A percentile compares a stretch with the other conserved stretches of the same genome.
phyloP scores from a whole-genome alignment of 1,284 basidiomycete genomes.

The Irpex rosettiformis region DNA sequence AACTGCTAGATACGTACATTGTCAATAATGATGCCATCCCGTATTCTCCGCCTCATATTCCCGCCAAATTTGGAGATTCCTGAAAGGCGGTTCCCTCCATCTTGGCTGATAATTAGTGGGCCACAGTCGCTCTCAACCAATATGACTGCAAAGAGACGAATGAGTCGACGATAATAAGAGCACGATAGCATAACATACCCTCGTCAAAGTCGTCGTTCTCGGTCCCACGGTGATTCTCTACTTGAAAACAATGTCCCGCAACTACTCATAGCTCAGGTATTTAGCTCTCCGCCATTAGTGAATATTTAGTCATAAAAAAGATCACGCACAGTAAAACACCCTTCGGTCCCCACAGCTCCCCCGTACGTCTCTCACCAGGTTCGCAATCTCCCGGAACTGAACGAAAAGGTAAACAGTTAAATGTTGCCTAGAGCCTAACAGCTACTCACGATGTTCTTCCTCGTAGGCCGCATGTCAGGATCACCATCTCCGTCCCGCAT shows the following conservation, averaged over 20 bases:
- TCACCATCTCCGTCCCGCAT: neutral
- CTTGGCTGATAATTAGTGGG: slow-evolving; percentile 8
- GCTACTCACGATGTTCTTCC: neutral
- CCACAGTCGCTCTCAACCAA: neutral
- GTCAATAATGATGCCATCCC: neutral
- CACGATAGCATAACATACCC: slow-evolving; percentile 1
- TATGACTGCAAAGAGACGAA: neutral
- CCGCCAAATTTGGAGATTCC: neutral
- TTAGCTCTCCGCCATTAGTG: neutral
- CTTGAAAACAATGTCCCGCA: slow-evolving; percentile 15
- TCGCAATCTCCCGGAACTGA: slow-evolving; percentile 7
- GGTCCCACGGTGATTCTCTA: slow-evolving; percentile 6
- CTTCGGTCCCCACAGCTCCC: slow-evolving; percentile 8
- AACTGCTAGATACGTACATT: no score
- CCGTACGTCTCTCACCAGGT: slow-evolving; percentile 1
- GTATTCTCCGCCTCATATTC: neutral
- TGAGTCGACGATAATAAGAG: neutral
- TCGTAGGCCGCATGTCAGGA: neutral
- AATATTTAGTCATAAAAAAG: neutral
- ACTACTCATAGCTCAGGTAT: neutral
- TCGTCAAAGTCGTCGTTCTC: slow-evolving; percentile 13
- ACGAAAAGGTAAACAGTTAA: neutral
- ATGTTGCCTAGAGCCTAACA: neutral
- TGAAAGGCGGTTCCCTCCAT: neutral
- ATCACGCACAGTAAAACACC: slow-evolving; percentile 14